Conservation (phyloP, 495 filamentous ascomycete genomes). For the Opeltia flavorubescens region DNA sequence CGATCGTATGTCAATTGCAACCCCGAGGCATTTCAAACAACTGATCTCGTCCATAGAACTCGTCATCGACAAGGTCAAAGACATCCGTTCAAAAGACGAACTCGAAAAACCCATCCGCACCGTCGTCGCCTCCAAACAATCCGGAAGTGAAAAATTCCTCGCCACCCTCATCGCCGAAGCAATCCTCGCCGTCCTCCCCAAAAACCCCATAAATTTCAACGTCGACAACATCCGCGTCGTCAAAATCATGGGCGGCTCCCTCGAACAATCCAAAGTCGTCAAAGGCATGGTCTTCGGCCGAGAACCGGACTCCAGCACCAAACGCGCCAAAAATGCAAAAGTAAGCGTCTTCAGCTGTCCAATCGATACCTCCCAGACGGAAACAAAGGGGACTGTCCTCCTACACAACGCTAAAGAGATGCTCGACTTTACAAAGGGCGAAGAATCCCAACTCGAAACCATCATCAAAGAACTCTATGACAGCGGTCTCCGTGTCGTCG, state of each 20-base stretch:
- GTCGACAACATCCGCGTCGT: slow-evolving; percentile 98
- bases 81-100: slow-evolving; percentile 63
- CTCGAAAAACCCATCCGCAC: slow-evolving; percentile 92
- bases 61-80: slow-evolving; percentile 77
- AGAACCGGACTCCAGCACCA: slow-evolving; percentile 78
- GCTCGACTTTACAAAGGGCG: slow-evolving; percentile 94
- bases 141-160: slow-evolving; percentile 77
- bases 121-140: slow-evolving; percentile 93
- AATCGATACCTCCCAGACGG: slow-evolving; percentile 89
- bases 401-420: slow-evolving; percentile 97
- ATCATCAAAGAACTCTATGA: slow-evolving; percentile 92
- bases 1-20: slow-evolving; percentile 41
- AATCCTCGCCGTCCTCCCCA: slow-evolving; percentile 85
- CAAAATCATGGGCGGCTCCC: slow-evolving; percentile 96
- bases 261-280: slow-evolving; percentile 85
- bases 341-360: slow-evolving; percentile 95
- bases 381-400: slow-evolving; percentile 99
- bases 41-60: slow-evolving; percentile 40
- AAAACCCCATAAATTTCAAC: slow-evolving; percentile 97
- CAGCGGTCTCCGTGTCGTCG: slow-evolving; percentile 78
- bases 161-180: slow-evolving; percentile 83
- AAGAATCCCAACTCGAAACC: slow-evolving; percentile 80
- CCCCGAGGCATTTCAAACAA: neutral
- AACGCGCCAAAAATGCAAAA: slow-evolving; percentile 84
- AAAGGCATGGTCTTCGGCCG: slow-evolving; percentile 98